Evolutionary conservation across 2,329 filamentous ascomycete species (phyloP), one percentile per base, ranked within the genome.

Genomic region (Pseudocercospora ulei): DNA sequence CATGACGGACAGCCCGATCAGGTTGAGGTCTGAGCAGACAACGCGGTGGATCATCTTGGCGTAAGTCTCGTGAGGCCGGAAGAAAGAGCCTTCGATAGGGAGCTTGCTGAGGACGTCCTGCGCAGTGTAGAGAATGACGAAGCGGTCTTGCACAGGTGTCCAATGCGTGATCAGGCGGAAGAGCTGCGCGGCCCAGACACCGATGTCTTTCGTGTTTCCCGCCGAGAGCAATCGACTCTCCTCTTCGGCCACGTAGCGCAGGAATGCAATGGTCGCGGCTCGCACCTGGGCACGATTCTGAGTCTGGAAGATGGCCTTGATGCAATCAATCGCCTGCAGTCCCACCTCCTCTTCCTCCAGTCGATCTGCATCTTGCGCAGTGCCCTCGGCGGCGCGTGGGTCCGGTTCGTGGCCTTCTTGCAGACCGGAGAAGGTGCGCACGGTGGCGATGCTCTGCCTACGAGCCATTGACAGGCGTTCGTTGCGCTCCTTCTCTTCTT

Each of bases 1-100:
- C 78, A 96, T 96, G 36, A 96, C 82, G 58, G 87, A 95, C 29
- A 98, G 69, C 1, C 90, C 90, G 46, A 98, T 95, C 56, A 96
- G 71, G 61, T 95, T 96, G 56, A 93, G 78, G 26, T 88, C 78
- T 0, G 88, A 95, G 35, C 81, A 79, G 30, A 98, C 68, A 6
- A 96, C 70, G 46, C 82, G 83, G 44, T 83, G 78, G 43, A 95
- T 76, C 62, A 95, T 77, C 27, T 78, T 78, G 1, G 82, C 75
- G 44, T 94, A 68, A 3, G 80, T 75, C 38, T 86, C 67, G 54
- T 94, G 82, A 39, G 82, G 76, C 28, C 76, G 71, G 20, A 95
- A 62, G 26, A 42, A 39, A 1, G 43, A 38, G 18, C 80, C 76
- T 54, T 87, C 82, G 22, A 87, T 69, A 0, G 78, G 75, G 28